Evolutionary conservation across 495 filamentous ascomycete species (phyloP).

Genomic region (Parachaetomium inaequale): DNA sequence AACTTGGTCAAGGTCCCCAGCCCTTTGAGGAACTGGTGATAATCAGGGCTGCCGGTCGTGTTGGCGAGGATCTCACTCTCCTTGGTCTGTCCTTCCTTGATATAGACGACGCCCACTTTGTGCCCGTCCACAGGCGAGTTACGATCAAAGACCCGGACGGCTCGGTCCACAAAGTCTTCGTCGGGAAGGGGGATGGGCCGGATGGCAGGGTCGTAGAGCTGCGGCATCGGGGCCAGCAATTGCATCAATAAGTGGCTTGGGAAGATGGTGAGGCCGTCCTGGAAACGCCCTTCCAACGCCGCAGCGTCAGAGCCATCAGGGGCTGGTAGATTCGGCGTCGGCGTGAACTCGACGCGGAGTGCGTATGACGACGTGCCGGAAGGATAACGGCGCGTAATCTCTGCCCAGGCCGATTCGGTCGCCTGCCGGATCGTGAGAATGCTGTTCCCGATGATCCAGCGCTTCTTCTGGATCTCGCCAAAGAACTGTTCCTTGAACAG

Average conservation of each 20-base stretch:
- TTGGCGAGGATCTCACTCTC: constrained; percentile 85
- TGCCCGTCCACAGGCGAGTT: constrained; percentile 91
- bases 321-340: constrained; percentile 62
- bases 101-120: constrained; percentile 91
- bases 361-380: constrained; percentile 78
- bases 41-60: constrained; percentile 75
- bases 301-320: constrained; percentile 44
- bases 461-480: constrained; percentile 66
- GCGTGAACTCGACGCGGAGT: constrained; percentile 66
- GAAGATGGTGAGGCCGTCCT: constrained; percentile 52
- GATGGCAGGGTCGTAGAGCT: constrained; percentile 50
- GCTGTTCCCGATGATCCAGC: constrained; percentile 84
- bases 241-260: constrained; percentile 86
- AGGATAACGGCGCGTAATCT: constrained; percentile 78
- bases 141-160: constrained; percentile 76
- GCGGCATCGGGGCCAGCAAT: constrained; percentile 67
- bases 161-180: constrained; percentile 72
- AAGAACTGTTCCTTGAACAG: constrained; percentile 58
- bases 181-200: constrained; percentile 79
- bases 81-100: constrained; percentile 73
- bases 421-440: constrained; percentile 83
- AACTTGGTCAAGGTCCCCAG: constrained; percentile 78
- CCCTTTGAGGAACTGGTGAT: constrained; percentile 73
- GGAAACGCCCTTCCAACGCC: constrained; percentile 39
- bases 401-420: constrained; percentile 65